Evolutionary conservation across 192 early-diverging fungal species (phyloP), one percentile per base, ranked within the genome.

Genomic region (Pilaira anomala): DNA sequence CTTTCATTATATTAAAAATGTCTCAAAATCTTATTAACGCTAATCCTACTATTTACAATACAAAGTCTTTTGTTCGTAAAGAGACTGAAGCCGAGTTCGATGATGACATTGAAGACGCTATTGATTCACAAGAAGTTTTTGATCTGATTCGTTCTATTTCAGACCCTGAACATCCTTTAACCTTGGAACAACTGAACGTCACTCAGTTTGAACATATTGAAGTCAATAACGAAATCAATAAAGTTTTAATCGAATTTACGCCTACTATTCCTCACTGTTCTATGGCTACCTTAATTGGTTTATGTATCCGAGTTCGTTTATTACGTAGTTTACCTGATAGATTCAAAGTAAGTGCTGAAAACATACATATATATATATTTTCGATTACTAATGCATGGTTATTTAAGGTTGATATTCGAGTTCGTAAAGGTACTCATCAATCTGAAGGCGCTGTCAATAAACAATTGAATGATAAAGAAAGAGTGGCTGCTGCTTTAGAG

Each of bases 251-350:
- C 28, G 85, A 88, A 72, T 97, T 99, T 68, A 96, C 94, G 0
- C 97, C 97, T 1, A 97, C 97, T 8, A 97, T 99, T 65, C 95
- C 95, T 26, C 97, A 99, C 75, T 99, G 97, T 76, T 95, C 93
- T 30, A 99, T 99, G 97, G 95, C 95, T 11, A 97, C 97, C 8
- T 75, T 99, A 44, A 99, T 99, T 74, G 97, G 97, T 0, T 82
- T 97, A 16, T 97, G 95, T 76, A 97, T 99, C 44, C 88, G 97
- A 24, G 95, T 99, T 9, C 83, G 91, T 49, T 71, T 99, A 46
- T 76, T 99, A 45, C 80, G 94, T 54, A 85, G 87, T 51, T 74
- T 97, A 61, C 94, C 95, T 4, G 87, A 85, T 39, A 80, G 94
- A 30, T 99, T 93, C 81, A 97, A 96, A 80, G 87, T 87, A 67